Evolutionary conservation across 768 basidiomycete species (phyloP), one percentile per base, ranked within the genome.

Genomic region (Rhodosporidiobolus odoratus): DNA sequence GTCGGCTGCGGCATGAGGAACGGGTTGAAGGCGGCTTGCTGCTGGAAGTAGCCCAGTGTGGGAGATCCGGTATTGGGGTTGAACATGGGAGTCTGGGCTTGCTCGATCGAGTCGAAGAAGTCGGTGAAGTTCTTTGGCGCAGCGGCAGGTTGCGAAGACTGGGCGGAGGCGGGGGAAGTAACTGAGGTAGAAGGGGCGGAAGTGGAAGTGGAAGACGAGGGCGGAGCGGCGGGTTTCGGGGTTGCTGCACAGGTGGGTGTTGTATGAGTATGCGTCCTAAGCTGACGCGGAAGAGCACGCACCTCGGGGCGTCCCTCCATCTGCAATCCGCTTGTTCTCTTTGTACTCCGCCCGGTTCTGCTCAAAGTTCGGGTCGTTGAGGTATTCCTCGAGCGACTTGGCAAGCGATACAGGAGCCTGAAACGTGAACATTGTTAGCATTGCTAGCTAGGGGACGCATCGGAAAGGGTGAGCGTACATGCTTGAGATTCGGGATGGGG

Each of bases 311-410:
- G 72, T 19, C 1, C 74, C 75, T 15, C 77, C 77, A 35, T 90
- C 89, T 4, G 85, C 84, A 5, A 85, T 83, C 9, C 83, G 84
- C 79, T 90, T 91, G 79, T 87, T 91, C 32, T 87, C 83, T 80
- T 85, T 92, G 81, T 99, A 97, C 77, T 98, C 96, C 15, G 89
- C 82, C 71, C 95, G 82, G 79, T 97, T 98, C 80, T 91, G 88
- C 79, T 98, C 96, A 75, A 99, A 99, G 77, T 92, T 92, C 32
- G 94, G 90, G 80, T 99, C 96, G 66, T 91, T 88, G 60, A 99
- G 84, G 78, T 98, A 99, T 77, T 98, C 95, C 78, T 98, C 90
- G 38, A 99, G 84, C 27, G 96, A 87, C 43, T 88, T 88, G 10
- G 90, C 95, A n/a, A 99, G 83, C 0, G 91, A 93, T 17, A 96